Base-by-base conservation (phyloP, 352 stramenopile genomes). In the Thalassiosira mediterranea region DNA sequence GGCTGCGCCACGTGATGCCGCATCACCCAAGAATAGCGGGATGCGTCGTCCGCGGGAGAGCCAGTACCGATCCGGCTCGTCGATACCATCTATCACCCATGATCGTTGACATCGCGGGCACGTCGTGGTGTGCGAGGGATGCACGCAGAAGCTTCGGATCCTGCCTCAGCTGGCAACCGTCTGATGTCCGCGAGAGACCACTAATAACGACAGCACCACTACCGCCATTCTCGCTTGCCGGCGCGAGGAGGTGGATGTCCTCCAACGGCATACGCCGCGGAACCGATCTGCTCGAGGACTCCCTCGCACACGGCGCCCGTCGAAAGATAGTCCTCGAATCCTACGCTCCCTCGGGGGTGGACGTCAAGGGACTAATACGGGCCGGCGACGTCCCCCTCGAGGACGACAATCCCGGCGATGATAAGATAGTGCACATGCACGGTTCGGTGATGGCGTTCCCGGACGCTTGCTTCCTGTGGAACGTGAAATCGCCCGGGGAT, bases 381-480 rank as follows among this genome's bases (percentile, higher is more conserved):
- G 81, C 85, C 10, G 72, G 77, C 2, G 72, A 84, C 11, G 13
- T 64, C 2, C 60, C 58, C 1, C 60, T 49, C 10, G 67, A 83
- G 10, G 53, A 78, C 25, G 34, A 72, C 11, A 15, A 51, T 2
- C 44, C 76, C 1, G 60, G 58, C 60, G 38, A 62, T 32, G 42
- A 74, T 13, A 61, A 29, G 28, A 34, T 83, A 8, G 31, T 92
- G 25, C 83, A 88, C 51, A 83, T 89, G 64, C 78, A 81, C 52
- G 79, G 81, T 23, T 81, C 56, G 2, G 89, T 90, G 11, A 49
- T 90, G 2, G 78, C 51, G 0, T 86, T 92, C 68, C 81, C 86
- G 2, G 38, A 72, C 47, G 46, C 69, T 2, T 89, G 81, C 47
- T 92, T 84, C 58, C 66, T 90, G 17, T 90, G 82, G 83, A 84